Evolutionary conservation across 257 asterid genomes (phyloP), one percentile per base, ranked within the genome.

Genomic region (Solanum raphanifolium): DNA sequence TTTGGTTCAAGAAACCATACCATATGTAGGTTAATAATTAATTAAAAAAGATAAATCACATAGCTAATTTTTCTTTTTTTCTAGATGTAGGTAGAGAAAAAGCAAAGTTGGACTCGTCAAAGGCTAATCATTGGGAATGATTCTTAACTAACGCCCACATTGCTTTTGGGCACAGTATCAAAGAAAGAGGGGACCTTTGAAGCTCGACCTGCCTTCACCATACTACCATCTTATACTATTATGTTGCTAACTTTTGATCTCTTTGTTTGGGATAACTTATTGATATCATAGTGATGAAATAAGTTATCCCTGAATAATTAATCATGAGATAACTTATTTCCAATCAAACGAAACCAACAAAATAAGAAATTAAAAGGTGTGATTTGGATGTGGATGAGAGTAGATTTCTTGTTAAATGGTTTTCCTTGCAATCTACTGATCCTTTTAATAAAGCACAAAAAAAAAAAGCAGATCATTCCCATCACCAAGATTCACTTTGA

Each of bases 51-150:
- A 60, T 84, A 15, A 84, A 39, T 72, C 41, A n/a, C 35, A 66
- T 85, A 27, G 41, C 82, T 36, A 35, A 0, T 3, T 39, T 36
- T 38, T 36, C 1, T 38, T 20, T 8, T n/a, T 12, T 1, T 1
- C 20, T 6, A 16, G 69, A 4, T 23, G 15, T 39, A 79, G 16
- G 72, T 83, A 10, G 78, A 89, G 90, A 83, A 90, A 34, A 86
- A 62, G 78, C 38, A 84, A 88, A 69, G 88, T 87, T 89, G 91
- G 93, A 92, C 92, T 83, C 91, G 94, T 91, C 94, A 91, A 92
- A 91, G 86, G 75, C 90, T 90, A 91, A 91, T 92, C 91, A 92
- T 92, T 90, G 85, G 92, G 86, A 88, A 58, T 43, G 25, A 52
- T 48, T 83, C 73, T 35, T 68, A 71, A 84, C 35, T 69, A 72